Conservation (phyloP, 2,329 filamentous ascomycete genomes). For the Xylaria digitata region DNA sequence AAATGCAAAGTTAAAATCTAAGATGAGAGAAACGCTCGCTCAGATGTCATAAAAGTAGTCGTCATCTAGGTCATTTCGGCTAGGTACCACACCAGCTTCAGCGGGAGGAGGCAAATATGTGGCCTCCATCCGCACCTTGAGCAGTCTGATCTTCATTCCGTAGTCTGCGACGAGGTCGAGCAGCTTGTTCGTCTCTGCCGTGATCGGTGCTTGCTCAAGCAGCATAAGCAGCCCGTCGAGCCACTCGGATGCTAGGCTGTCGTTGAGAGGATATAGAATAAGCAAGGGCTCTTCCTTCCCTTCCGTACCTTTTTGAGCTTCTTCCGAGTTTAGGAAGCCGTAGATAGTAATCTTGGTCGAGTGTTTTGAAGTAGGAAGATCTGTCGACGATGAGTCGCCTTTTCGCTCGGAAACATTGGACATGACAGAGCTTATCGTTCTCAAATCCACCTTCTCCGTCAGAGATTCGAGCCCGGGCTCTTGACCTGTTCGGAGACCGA, state of each 20-base stretch:
- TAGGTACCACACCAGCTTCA: conserved; percentile 82
- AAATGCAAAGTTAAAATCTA: conserved; percentile 2
- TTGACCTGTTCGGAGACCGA: conserved; percentile 70
- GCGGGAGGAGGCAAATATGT: conserved; percentile 73
- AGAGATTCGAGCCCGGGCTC: conserved; percentile 80
- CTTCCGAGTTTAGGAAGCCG: conserved; percentile 67
- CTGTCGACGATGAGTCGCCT: conserved; percentile 53
- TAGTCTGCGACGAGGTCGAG: conserved; percentile 89
- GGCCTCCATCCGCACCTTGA: conserved; percentile 90
- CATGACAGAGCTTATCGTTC: conserved; percentile 89
- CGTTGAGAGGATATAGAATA: conserved; percentile 82
- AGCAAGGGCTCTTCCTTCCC: conserved; percentile 79
- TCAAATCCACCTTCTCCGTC: conserved; percentile 85
- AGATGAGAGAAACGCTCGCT: conserved; percentile 30
- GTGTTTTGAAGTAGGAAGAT: conserved; percentile 54
- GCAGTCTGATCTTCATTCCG: conserved; percentile 87
- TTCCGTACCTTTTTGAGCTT: conserved; percentile 52
- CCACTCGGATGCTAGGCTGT: conserved; percentile 93
- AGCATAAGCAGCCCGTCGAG: conserved; percentile 95
- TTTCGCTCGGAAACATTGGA: conserved; percentile 81
- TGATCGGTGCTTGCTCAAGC: conserved; percentile 93
- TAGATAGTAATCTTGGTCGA: conserved; percentile 93
- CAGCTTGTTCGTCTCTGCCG: conserved; percentile 92
- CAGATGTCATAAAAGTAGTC: conserved; percentile 91
- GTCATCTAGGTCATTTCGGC: conserved; percentile 85